Evolutionary conservation across 2,329 filamentous ascomycete genomes (phyloP), one percentile per base, ranked within the genome.

Genomic region (Cadophora luteo-olivacea): DNA sequence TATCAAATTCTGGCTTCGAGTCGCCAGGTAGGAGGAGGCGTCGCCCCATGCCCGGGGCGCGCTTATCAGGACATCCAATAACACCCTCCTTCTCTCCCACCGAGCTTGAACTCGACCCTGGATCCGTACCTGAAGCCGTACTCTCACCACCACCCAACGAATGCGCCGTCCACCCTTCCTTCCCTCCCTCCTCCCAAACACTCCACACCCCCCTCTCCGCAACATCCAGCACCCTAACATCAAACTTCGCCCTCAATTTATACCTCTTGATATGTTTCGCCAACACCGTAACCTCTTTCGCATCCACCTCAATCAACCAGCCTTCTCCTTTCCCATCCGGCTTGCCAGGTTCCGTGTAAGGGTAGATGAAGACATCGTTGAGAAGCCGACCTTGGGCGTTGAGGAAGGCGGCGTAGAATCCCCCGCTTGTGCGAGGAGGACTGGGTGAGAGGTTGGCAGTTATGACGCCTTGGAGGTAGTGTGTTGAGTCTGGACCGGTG

Each of bases 291-390:
- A 87, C 87, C 75, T 94, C 87, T 4, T 81, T 82, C 5, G 87
- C 87, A 79, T 97, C 94, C 14, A 94, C 91, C 77, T 99, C 96
- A 69, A 99, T 85, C 68, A 97, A 80, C 83, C 92, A 95, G 75
- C 80, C 55, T 70, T 75, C 38, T 51, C 69, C 67, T 25, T 22
- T 62, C 1, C 58, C 71, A 9, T 48, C 61, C 36, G 41, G 29
- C 22, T 51, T 65, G 8, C 66, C 48, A 4, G 22, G 52, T 4
- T 64, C 68, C 1, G 24, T 36, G 61, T 75, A 66, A 0, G 89
- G 91, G 83, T 97, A 97, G 60, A 99, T 84, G 79, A 98, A 97
- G 64, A 94, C 91, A 81, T 99, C 96, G 82, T 95, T 88, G 54
- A 97, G 83, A 11, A 99, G 86, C 67, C 94, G 88, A 52, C 96